Percentiles rank a stretch among this genome's conserved stretches.
phyloP scores from a whole-genome alignment of 331 rosid species.

The Prunus yedoensis region DNA sequence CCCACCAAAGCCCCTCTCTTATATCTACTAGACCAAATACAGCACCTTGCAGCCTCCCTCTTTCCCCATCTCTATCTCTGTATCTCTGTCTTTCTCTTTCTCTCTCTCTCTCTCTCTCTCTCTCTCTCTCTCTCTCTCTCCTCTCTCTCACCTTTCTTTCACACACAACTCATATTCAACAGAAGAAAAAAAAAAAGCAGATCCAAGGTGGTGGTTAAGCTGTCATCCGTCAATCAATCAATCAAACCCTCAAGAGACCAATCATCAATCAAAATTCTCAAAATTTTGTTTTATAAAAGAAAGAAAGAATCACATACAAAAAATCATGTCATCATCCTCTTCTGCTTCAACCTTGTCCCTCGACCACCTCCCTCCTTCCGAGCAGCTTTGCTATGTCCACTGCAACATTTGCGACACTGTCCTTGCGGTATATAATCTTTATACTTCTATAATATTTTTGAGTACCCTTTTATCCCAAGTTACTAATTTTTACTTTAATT shows the following conservation, averaged over 20 bases:
- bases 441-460: neutral
- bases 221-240: constrained; percentile 91
- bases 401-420: constrained; percentile 96
- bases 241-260: constrained; percentile 41
- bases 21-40: constrained; percentile 49
- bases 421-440: constrained; percentile 62
- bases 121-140: constrained; percentile 10
- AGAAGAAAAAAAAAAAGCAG: constrained; percentile 53
- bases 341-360: constrained; percentile 52
- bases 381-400: constrained; percentile 97
- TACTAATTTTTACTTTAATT: neutral
- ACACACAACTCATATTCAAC: constrained; percentile 53
- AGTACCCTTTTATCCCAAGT: neutral
- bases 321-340: constrained; percentile 69
- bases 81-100: constrained; percentile 28
- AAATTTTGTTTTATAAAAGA: constrained; percentile 19
- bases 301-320: constrained; percentile 32
- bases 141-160: constrained; percentile 58
- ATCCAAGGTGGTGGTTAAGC: constrained; percentile 98
- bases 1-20: constrained; percentile 20
- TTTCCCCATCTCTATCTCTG: constrained; percentile 31
- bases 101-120: too few relatives aligned
- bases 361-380: constrained; percentile 88
- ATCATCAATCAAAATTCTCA: constrained; percentile 26
- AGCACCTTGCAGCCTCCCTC: constrained; percentile 30